A percentile compares a stretch with the other conserved stretches of the same genome.
Conservation (phyloP, 1,139 yeast genomes). For the Debaryomyces sp. region DNA sequence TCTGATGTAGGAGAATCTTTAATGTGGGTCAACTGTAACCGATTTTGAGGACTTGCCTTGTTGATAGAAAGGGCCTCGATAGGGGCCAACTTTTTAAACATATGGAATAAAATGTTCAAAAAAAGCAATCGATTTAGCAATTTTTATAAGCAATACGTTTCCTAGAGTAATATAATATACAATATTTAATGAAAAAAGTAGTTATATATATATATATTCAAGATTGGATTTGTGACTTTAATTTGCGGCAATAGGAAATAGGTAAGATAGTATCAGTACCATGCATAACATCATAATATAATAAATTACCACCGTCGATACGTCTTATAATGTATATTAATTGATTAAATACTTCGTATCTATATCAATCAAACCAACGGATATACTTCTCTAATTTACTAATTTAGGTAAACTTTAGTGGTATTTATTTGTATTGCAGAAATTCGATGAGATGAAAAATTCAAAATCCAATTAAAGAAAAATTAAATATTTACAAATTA, state of each 20-base stretch:
- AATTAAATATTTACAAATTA: not conserved
- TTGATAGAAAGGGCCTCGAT: constrained; percentile 9
- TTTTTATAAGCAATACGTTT: not conserved
- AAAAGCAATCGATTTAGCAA: constrained; percentile 6
- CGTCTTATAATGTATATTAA: not conserved
- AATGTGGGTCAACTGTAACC: not conserved
- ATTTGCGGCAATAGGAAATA: constrained; percentile 11
- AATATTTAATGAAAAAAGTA: not conserved
- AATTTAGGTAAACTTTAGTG: not conserved
- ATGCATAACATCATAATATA: not conserved
- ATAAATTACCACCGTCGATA: not conserved
- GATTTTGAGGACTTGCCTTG: constrained; percentile 6
- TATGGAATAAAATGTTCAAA: not conserved
- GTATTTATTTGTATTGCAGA: not conserved
- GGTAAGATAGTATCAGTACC: not conserved
- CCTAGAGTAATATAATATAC: not conserved
- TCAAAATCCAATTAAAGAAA: not conserved
- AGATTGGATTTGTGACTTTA: constrained; percentile 11
- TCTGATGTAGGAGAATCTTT: constrained; percentile 3
- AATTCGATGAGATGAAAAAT: constrained; percentile 10
- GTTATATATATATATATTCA: not conserved
- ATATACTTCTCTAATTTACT: not conserved
- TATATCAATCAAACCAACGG: not conserved
- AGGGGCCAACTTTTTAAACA: constrained; percentile 12
- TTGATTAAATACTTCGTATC: not conserved